A percentile compares a stretch with the other conserved stretches of the same genome.
These are phyloP conservation scores for Neocatenulostroma microsporum DNA, from an alignment of 2,329 filamentous ascomycete genomes.

Conservation along the genomic window DNA sequence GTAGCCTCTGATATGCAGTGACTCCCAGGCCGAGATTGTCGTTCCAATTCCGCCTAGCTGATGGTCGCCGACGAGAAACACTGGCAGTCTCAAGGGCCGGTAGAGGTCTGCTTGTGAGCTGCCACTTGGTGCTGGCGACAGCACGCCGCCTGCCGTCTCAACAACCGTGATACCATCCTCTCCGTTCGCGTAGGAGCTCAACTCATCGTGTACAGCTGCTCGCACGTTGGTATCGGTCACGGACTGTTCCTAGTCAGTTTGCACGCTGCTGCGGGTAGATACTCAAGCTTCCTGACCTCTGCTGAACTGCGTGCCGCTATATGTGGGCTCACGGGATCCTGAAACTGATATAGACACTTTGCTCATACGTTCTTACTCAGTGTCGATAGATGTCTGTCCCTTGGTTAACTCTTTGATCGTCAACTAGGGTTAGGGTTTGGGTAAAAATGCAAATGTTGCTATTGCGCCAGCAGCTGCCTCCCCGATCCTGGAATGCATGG, in stretches of 20 bases:
- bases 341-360: slow-evolving; percentile 61
- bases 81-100: slow-evolving; percentile 62
- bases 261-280: background rate
- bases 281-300: slow-evolving; percentile 9
- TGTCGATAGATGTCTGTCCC: slow-evolving; percentile 52
- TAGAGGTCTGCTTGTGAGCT: slow-evolving; percentile 72
- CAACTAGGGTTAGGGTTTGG: slow-evolving; percentile 12
- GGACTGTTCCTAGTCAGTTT: slow-evolving; percentile 12
- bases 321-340: slow-evolving; percentile 69
- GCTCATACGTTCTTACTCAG: slow-evolving; percentile 53
- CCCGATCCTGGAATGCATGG: no score
- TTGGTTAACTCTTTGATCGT: slow-evolving; percentile 1
- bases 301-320: slow-evolving; percentile 49
- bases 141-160: slow-evolving; percentile 75
- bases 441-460: slow-evolving; percentile 2
- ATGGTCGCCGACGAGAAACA: slow-evolving; percentile 66
- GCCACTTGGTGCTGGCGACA: slow-evolving; percentile 70
- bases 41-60: slow-evolving; percentile 71
- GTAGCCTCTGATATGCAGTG: slow-evolving; percentile 67
- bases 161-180: slow-evolving; percentile 57
- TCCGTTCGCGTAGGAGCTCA: slow-evolving; percentile 34
- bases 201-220: slow-evolving; percentile 34
- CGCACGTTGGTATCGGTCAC: slow-evolving; percentile 30
- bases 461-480: no score
- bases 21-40: slow-evolving; percentile 74